Evolutionary conservation across 2,329 filamentous ascomycete genomes (phyloP).

Genomic region (Furcasterigmium sp.): DNA sequence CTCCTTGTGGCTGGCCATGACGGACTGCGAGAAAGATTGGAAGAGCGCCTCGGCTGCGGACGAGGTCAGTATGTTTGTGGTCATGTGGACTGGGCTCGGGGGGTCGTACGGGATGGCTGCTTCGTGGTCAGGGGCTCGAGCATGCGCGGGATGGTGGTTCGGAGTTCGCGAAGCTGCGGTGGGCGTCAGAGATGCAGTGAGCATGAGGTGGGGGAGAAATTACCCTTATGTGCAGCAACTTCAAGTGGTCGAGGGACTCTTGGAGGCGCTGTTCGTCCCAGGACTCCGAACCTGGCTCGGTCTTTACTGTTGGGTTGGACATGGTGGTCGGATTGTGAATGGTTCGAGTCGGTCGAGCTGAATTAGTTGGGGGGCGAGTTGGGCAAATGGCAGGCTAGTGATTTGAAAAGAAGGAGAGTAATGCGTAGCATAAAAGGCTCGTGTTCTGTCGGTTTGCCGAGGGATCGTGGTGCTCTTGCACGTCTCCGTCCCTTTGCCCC

Average conservation of each 20-base stretch:
- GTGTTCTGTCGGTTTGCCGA: too few relatives aligned
- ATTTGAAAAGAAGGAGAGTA: too few relatives aligned
- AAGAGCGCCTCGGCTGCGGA: constrained; percentile 44
- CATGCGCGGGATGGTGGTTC: constrained; percentile 44
- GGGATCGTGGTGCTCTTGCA: too few relatives aligned
- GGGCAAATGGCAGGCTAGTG: too few relatives aligned
- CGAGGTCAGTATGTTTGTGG: neutral
- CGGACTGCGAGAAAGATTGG: constrained; percentile 39
- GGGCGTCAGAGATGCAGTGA: neutral
- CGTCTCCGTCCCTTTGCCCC: too few relatives aligned
- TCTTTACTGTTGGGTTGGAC: too few relatives aligned
- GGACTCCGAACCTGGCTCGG: constrained; percentile 17
- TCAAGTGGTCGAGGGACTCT: constrained; percentile 43
- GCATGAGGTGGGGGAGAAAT: neutral
- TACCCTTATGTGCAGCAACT: constrained; percentile 52
- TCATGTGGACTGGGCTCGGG: neutral
- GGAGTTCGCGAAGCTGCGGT: constrained; percentile 37
- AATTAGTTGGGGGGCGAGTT: too few relatives aligned
- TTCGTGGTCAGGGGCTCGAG: constrained; percentile 45
- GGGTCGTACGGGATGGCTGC: constrained; percentile 43
- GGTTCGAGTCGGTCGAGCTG: too few relatives aligned
- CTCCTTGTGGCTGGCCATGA: constrained; percentile 41
- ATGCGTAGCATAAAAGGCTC: too few relatives aligned
- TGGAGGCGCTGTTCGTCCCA: constrained; percentile 46
- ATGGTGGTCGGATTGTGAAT: too few relatives aligned